A percentile compares a stretch with the other conserved stretches of the same genome.
phyloP scores from a whole-genome alignment of 1,284 basidiomycete species.

The Irpex sp. region DNA sequence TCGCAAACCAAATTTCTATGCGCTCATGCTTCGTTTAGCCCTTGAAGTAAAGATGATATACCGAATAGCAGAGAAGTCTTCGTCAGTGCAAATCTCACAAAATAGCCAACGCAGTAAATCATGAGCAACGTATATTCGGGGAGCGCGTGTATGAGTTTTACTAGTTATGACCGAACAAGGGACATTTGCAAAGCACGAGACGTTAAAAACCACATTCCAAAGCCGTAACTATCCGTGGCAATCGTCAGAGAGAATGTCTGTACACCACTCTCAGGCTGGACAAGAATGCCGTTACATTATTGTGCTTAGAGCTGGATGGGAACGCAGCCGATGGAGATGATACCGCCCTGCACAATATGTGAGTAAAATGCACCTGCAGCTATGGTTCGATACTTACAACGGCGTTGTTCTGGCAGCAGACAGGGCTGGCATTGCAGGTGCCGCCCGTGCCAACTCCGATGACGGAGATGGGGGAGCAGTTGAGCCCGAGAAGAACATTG shows the following conservation, averaged over 20 bases:
- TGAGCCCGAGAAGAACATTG: constrained; percentile 15
- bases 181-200: background rate
- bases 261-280: background rate
- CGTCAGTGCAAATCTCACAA: no score
- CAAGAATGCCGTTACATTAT: background rate
- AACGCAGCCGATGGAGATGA: constrained; percentile 15
- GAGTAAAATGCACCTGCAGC: background rate
- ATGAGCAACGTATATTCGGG: background rate
- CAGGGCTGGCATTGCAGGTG: constrained; percentile 29
- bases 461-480: constrained; percentile 22
- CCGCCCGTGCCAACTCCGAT: constrained; percentile 17
- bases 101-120: no score
- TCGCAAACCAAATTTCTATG: no score
- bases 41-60: no score
- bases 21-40: no score
- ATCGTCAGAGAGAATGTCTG: background rate
- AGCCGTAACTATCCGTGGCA: background rate
- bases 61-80: no score
- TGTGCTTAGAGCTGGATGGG: constrained; percentile 8
- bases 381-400: constrained; percentile 26
- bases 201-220: background rate
- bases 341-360: constrained; percentile 8
- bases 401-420: constrained; percentile 37
- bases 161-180: background rate
- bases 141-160: background rate